Evolutionary conservation across 371 early-diverging fungal genomes (phyloP), one percentile per base, ranked within the genome.

Genomic region (Mucor indicus): DNA sequence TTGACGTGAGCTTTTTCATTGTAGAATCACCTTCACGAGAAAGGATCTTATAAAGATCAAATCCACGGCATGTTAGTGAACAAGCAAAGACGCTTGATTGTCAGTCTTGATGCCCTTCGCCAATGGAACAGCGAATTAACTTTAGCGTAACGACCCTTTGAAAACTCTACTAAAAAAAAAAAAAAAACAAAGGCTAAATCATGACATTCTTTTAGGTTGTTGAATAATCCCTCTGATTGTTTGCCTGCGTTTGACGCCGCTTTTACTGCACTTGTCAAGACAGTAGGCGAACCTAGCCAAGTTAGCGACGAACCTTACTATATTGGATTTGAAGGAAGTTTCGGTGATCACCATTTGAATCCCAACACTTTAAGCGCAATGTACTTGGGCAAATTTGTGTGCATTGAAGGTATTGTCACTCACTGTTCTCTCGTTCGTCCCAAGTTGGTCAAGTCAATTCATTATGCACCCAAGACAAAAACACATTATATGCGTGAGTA

Each of bases 401-500:
- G 93, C 57, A 63, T 99, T 27, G 99, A 99, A 72, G 99, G 99
- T 39, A 99, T 99, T 56, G 98, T 99, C 21, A 99, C 99, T 3
- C 85, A 91, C 51, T 96, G 97, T 81, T 97, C 98, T 21, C 79
- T 98, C 41, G 98, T 99, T 1, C 74, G 98, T 24, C 99, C 99
- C 48, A 99, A 99, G 67, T 87, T 99, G 0, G 72, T 87, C 27
- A 84, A 84, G 49, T 92, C 91, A 33, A 91, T 99, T 17, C 99
- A 99, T 69, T 99, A 93, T 62, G 87, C 87, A 51, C 92, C 90
- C 45, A 81, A 81, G 37, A 90, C 89, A 3, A 77, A 90, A 33
- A 67, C 79, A 19, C 98, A 97, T 68, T 85, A 83, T 53, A 67
- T 83, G 38, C 91, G 95, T 50, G 93, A 91, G 38, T 99, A 99